These are phyloP conservation scores for Yamadazyma kitorensis DNA, from an alignment of 805 yeast genomes.

Conservation along the genomic window DNA sequence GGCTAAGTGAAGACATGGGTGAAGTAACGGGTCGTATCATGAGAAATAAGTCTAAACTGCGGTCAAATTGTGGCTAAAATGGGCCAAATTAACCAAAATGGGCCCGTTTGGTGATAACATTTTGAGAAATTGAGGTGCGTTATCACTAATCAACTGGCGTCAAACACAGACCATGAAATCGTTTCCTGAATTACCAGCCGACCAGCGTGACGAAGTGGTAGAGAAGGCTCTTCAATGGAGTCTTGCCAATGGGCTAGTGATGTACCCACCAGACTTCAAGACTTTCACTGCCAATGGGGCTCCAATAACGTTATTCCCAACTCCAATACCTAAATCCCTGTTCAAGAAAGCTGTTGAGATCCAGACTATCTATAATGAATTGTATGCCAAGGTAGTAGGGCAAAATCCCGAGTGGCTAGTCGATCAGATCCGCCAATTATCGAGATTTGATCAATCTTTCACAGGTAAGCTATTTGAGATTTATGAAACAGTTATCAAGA, in stretches of 20 bases:
- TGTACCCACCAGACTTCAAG: slow-evolving; percentile 64
- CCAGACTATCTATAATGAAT: slow-evolving; percentile 65
- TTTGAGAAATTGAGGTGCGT: no score
- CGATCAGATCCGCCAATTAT: slow-evolving; percentile 50
- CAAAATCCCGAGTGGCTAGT: slow-evolving; percentile 58
- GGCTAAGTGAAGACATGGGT: no score
- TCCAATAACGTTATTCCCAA: slow-evolving; percentile 88
- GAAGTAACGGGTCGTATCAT: no score
- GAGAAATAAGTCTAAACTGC: no score
- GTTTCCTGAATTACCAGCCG: slow-evolving; percentile 31
- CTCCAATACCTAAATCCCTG: slow-evolving; percentile 72
- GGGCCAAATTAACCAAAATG: no score
- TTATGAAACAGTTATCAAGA: slow-evolving; percentile 48
- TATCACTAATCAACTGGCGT: neutral
- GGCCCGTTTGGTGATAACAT: no score
- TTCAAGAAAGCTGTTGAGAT: slow-evolving; percentile 66
- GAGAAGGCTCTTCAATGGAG: slow-evolving; percentile 69
- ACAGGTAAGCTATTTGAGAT: slow-evolving; percentile 75
- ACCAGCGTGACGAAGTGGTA: slow-evolving; percentile 31
- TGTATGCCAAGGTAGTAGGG: slow-evolving; percentile 70
- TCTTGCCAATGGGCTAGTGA: slow-evolving; percentile 73
- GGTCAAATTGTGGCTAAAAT: no score
- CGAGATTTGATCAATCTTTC: slow-evolving; percentile 66
- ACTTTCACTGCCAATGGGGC: slow-evolving; percentile 55
- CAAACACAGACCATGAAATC: slow-evolving; percentile 15